Evolutionary conservation across 768 basidiomycete species (phyloP).

Genomic region (Imleria badia): DNA sequence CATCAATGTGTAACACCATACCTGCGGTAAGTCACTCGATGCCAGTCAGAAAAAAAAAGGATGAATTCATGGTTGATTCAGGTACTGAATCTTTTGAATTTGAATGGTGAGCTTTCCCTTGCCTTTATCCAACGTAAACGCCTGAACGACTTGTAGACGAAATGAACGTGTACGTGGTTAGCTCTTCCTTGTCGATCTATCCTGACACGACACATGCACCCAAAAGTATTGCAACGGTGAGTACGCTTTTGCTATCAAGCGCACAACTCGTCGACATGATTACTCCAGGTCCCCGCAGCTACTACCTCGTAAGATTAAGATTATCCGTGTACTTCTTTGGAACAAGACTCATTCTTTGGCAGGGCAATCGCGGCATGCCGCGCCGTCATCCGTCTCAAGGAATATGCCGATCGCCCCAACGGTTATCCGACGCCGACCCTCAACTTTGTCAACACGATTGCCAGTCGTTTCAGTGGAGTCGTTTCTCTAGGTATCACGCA

Average conservation of each 20-base stretch:
- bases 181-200: background rate
- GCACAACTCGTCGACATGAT: background rate
- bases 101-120: slow-evolving; percentile 21
- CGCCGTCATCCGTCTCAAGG: slow-evolving; percentile 62
- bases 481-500: background rate
- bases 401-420: slow-evolving; percentile 42
- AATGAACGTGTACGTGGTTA: slow-evolving; percentile 25
- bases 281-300: slow-evolving; percentile 58
- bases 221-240: slow-evolving; percentile 25
- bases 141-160: slow-evolving; percentile 17
- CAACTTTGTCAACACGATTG: slow-evolving; percentile 20
- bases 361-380: slow-evolving; percentile 54
- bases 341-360: slow-evolving; percentile 6
- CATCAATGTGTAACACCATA: slow-evolving; percentile 63
- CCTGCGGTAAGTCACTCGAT: slow-evolving; percentile 52
- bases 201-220: background rate
- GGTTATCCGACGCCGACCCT: slow-evolving; percentile 19
- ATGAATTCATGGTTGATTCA: slow-evolving; percentile 1
- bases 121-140: background rate
- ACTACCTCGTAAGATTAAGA: slow-evolving; percentile 58
- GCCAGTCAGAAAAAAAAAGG: background rate
- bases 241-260: background rate
- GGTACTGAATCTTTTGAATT: slow-evolving; percentile 27
- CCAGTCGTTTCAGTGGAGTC: slow-evolving; percentile 19
- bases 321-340: background rate